Evolutionary conservation across 345 rosid genomes (phyloP).

Genomic region (Populus davidiana): DNA sequence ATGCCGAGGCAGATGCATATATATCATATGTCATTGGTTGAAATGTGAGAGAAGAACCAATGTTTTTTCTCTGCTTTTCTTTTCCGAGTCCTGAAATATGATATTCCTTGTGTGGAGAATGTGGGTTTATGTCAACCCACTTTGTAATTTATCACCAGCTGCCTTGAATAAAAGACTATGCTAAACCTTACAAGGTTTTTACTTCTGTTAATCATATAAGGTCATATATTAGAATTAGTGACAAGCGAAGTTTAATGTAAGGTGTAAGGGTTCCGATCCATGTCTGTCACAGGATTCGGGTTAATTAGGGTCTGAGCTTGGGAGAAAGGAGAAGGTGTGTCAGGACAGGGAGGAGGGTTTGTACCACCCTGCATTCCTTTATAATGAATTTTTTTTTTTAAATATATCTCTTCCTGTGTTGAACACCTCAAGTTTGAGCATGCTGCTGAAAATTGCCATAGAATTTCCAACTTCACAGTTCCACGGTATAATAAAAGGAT

Average conservation of each 20-base stretch:
- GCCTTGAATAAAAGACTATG: neutral
- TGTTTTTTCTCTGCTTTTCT: too few species aligned
- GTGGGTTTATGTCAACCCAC: neutral
- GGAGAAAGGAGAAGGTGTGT: neutral
- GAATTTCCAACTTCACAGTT: neutral
- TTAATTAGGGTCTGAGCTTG: neutral
- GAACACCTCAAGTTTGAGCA: too few species aligned
- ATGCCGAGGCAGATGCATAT: neutral
- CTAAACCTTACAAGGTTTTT: neutral
- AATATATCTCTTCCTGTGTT: too few species aligned
- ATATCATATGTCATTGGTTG: neutral
- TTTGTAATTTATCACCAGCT: neutral
- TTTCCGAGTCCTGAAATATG: neutral
- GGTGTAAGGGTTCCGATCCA: neutral
- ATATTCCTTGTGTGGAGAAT: neutral
- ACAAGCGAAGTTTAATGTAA: neutral
- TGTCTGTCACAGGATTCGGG: neutral
- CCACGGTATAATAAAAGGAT: neutral
- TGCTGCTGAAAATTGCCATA: too few species aligned
- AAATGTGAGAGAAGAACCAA: neutral
- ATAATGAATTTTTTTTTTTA: too few species aligned
- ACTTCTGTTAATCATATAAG: neutral
- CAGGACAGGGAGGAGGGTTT: neutral
- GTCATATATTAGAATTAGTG: neutral
- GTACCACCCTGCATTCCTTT: neutral